Evolutionary conservation across 1,139 yeast genomes (phyloP), one percentile per base, ranked within the genome.

Genomic region (Diutina ranongensis): DNA sequence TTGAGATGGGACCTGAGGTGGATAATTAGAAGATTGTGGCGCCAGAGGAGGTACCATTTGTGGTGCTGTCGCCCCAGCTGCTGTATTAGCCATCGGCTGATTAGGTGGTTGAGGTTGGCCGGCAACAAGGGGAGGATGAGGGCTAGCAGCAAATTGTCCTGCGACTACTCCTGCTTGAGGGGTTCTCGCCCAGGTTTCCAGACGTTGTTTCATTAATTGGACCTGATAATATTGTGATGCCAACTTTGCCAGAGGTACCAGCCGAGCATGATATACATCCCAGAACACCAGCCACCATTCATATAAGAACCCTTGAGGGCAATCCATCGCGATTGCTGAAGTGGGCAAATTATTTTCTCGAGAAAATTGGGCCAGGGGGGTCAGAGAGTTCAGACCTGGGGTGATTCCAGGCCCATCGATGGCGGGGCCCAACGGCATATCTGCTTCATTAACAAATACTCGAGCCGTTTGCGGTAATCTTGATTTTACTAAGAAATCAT

Each of bases 201-300:
- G 81, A 49, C 76, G 68, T 64, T 85, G 80, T 58, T 75, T 80
- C 58, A 82, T 67, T 47, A 76, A 57, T 51, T 86, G 83, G 58
- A 80, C 67, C 53, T 83, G 87, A 55, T 78, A 78, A 61, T 84
- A 87, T 56, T 82, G 84, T 46, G 76, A 73, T 2, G 94, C 92
- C 48, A 73, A 64, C 4, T 74, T 72, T 2, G 82, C 70, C 13
- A 82, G 78, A 20, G 77, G 78, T 46, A 46, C 46, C 47, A 33
- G 47, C 45, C 78, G 48, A 2, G 95, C 94, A 56, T 83, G 84
- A 62, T 83, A 86, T 44, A 87, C 81, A 60, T 89, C 97, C 96
- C 97, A 89, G 59, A 88, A 89, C 31, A 88, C 80, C 65, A 80
- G 88, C 97, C 97, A 89, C 97, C 97, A 89, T 59, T 88, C 97